Percentiles rank a stretch among this genome's conserved stretches.
phyloP scores from a whole-genome alignment of 495 filamentous ascomycete species.

The Jackrogersella minutella region DNA sequence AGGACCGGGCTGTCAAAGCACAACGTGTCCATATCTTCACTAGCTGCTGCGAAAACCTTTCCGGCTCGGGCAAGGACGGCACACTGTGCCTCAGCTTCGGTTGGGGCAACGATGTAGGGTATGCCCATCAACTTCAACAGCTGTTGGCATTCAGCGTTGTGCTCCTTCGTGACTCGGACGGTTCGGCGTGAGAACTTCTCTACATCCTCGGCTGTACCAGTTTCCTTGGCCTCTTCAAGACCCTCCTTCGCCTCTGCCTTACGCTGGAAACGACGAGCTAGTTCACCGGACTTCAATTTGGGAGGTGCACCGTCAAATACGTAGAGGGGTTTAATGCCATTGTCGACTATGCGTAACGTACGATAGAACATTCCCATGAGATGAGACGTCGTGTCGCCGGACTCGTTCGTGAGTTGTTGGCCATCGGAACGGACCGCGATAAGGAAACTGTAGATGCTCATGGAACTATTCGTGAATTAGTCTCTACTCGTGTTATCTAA shows the following conservation, averaged over 20 bases:
- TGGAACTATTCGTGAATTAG: constrained; percentile 70
- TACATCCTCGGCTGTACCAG: constrained; percentile 93
- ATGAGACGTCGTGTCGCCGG: constrained; percentile 95
- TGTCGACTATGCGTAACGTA: constrained; percentile 96
- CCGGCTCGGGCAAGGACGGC: constrained; percentile 88
- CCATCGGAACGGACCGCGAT: constrained; percentile 96
- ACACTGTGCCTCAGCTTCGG: constrained; percentile 97
- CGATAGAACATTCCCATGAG: constrained; percentile 99
- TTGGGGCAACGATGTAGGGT: constrained; percentile 92
- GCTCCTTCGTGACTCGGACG: constrained; percentile 93
- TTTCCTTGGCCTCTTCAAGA: constrained; percentile 95
- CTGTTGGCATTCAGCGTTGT: constrained; percentile 92
- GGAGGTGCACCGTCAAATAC: constrained; percentile 97
- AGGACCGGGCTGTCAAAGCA: constrained; percentile 94
- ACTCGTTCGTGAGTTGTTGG: constrained; percentile 92
- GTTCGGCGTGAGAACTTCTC: constrained; percentile 97
- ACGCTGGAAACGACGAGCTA: constrained; percentile 91
- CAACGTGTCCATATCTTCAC: constrained; percentile 98
- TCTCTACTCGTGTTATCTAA: neutral
- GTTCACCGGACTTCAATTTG: constrained; percentile 94
- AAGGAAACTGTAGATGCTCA: constrained; percentile 99
- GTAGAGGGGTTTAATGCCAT: constrained; percentile 97
- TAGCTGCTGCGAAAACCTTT: constrained; percentile 96
- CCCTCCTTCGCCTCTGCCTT: constrained; percentile 88
- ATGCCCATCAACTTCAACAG: constrained; percentile 94